Percentiles rank a stretch among this genome's conserved stretches.
These are phyloP conservation scores for Colletotrichum zoysiae DNA, from an alignment of 2,329 filamentous ascomycete genomes.

Conservation along the genomic window DNA sequence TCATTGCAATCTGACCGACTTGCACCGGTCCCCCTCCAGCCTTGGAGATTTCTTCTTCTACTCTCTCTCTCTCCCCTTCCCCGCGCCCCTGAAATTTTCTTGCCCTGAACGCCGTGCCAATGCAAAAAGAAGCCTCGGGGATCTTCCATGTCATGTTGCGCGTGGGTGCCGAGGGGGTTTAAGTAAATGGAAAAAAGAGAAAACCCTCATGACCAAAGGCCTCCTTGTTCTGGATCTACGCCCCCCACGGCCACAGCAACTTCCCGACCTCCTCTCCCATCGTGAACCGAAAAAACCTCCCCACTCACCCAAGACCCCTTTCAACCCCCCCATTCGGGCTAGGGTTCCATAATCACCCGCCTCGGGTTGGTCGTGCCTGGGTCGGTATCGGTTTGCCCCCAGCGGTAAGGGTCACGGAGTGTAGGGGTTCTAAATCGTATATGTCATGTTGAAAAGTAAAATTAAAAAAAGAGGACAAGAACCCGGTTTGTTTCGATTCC, in stretches of 20 bases:
- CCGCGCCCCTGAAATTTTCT: slow-evolving; percentile 23
- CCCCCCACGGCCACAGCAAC: neutral
- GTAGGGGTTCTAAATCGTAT: neutral
- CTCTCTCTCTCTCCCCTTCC: neutral
- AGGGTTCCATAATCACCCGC: neutral
- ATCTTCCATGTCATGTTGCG: neutral
- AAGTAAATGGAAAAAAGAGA: neutral
- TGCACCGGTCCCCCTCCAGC: neutral
- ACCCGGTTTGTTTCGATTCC: neutral
- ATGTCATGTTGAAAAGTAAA: slow-evolving; percentile 11
- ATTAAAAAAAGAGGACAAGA: neutral
- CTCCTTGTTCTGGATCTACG: neutral
- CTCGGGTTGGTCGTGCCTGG: neutral
- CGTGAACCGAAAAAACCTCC: neutral
- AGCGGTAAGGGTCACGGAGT: neutral
- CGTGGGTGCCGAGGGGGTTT: neutral
- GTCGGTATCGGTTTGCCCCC: neutral
- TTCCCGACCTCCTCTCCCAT: neutral
- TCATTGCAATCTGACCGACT: neutral
- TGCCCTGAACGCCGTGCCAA: slow-evolving; percentile 43
- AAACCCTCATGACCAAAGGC: neutral
- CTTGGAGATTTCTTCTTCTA: neutral
- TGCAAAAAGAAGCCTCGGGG: slow-evolving; percentile 39
- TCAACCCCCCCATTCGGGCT: neutral
- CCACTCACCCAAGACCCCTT: too few relatives aligned